Evolutionary conservation across 1,139 yeast species (phyloP), one percentile per base, ranked within the genome.

Genomic region (Lodderomyces jiufengensis): DNA sequence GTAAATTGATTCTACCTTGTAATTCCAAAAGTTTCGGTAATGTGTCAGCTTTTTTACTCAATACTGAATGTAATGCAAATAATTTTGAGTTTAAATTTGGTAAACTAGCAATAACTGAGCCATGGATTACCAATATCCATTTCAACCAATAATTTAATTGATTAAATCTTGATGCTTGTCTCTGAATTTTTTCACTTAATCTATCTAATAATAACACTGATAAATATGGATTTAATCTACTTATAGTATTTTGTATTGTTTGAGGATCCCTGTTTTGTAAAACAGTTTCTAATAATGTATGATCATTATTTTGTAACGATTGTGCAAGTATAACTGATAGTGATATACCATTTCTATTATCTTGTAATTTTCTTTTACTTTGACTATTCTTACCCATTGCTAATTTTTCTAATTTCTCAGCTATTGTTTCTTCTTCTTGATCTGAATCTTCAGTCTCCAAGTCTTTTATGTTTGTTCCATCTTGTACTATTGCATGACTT

Each of bases 121-220:
- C 98, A 57, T 94, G 98, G 27, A 84, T 78, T 32, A 92, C 81
- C 51, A 94, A 69, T 34, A 88, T 81, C 94, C 97, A 90, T 57
- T 90, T 86, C 46, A 90, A 80, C 99, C 99, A 92, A 33, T 78
- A 72, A 45, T 84, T 82, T 45, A 92, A 69, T 42, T 80, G 82
- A 27, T 83, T 85, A 45, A 88, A 88, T 47, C 87, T 76, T 12
- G 61, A 55, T 10, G 70, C 55, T 49, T 71, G 75, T 50, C 94
- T 76, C 9, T 90, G 82, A 41, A 87, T 77, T 55, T 86, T 76
- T 54, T 88, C 96, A 1, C 96, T 88, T 26, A 92, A 65, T 50
- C 90, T 73, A 53, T 90, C 95, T 45, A 94, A 66, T 30, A 92
- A 67, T 8, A 75, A 59, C 9, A 87, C 86, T 0, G 95, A 92